Base-by-base conservation (phyloP, 192 early-diverging fungal species). In the Coemansia pectinata region DNA sequence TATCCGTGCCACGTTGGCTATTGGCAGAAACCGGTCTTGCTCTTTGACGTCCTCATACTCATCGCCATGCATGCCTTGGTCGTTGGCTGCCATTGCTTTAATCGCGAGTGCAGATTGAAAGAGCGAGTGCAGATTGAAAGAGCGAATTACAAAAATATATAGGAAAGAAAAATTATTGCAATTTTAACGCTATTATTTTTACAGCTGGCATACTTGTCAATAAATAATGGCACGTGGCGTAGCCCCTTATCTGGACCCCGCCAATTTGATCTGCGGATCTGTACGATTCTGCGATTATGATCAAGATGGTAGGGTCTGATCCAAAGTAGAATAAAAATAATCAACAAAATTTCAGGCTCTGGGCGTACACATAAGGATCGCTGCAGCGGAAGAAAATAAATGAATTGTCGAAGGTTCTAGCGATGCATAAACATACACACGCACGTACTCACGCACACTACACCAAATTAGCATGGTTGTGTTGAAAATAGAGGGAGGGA, bases 21-120 rank as follows among this genome's bases (percentile, higher is more conserved):
- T 95, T 25, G 97, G 97, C 39, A 99, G 84, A 63, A 93, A 94
- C 36, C 96, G 94, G 85, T 99, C 97, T 76, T 99, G 93, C 74
- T 95, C 93, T 71, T 93, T 94, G 74, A 94, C 81, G 74, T 94
- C 92, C 72, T 93, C 92, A 58, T 86, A 83, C n/a, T 83, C 80
- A 31, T 82, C 79, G 40, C 67, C 67, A 33, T 44, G 36, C 62
- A 40, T 72, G 70, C 57, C 31, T 34, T 81, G 79, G 25, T 81
- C 79, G 66, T 65, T 58, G 33, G 72, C 23, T 12, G 79, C 73
- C 79, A 81, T 81, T 76, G 34, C 21, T 29, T 27, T 53, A 25
- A 27, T 25, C 15, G 41, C 11, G n/a, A 25, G 8, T 31, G 36
- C 36, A 40, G 36, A 61, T 23, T 31, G 36, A 61, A 40, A 11